Percentiles rank a stretch among this genome's conserved stretches.
phyloP scores from a whole-genome alignment of 2,329 filamentous ascomycete species.

The Pseudogymnoascus sp. region DNA sequence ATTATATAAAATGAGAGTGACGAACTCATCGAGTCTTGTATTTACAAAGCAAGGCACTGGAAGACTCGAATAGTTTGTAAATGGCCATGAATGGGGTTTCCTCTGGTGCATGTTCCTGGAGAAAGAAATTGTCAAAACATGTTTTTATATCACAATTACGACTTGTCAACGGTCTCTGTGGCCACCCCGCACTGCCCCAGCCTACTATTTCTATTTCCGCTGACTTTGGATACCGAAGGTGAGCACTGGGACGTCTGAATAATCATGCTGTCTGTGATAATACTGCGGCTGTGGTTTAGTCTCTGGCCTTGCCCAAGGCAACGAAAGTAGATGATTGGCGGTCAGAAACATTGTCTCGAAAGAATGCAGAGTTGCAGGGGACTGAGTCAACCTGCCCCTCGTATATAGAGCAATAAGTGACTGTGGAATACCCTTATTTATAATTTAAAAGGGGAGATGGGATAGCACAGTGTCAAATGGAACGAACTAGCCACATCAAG shows the following conservation, averaged over 20 bases:
- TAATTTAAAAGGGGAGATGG: not conserved
- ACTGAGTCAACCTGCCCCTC: not conserved
- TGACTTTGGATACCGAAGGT: too few relatives aligned
- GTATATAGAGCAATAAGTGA: not conserved
- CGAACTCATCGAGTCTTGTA: not conserved
- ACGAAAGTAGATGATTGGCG: not conserved
- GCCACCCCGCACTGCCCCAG: not conserved
- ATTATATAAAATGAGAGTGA: not conserved
- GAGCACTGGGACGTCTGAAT: not conserved
- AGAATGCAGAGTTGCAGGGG: not conserved
- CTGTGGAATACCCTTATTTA: not conserved
- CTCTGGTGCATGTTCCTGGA: not conserved
- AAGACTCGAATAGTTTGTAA: not conserved
- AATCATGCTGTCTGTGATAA: not conserved
- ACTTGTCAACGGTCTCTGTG: not conserved
- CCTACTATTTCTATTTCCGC: not conserved
- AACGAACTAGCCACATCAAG: not conserved
- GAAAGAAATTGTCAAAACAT: not conserved
- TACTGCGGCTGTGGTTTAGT: not conserved
- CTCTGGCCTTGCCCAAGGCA: not conserved
- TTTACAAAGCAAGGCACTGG: not conserved
- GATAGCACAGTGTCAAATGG: not conserved
- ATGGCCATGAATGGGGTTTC: not conserved
- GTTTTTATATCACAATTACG: not conserved
- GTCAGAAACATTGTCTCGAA: not conserved